Evolutionary conservation across 2,329 filamentous ascomycete species (phyloP), one percentile per base, ranked within the genome.

Genomic region (Hymenoscyphus salicellus): DNA sequence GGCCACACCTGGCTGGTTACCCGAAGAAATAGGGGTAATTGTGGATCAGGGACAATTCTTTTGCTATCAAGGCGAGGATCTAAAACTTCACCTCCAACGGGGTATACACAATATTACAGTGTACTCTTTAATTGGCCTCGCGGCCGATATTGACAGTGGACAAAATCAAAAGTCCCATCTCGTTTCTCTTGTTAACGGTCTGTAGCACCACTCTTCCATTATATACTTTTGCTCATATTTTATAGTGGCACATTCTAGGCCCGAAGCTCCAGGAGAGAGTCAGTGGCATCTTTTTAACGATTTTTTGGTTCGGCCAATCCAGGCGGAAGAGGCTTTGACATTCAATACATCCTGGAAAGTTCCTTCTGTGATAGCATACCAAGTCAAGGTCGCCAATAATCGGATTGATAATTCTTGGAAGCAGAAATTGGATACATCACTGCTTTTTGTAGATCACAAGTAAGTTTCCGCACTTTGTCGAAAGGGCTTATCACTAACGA

Each of bases 261-360:
- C 83, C 0, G 81, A 84, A 52, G 76, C 84, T 0, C 83, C 86
- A 0, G 80, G 80, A 3, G 83, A 87, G 68, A 89, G 86, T 72
- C 89, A 89, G 71, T 99, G 96, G 96, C 92, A 98, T 77, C 79
- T 99, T 0, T 97, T 99, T 80, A 99, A 99, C 72, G 95, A 99
- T 78, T 99, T 99, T 73, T 79, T 97, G 41, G 96, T 99, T 26
- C 87, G 91, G 14, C 88, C 89, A 10, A 86, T 97, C 17, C 86
- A 89, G 36, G 84, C 86, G 32, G 89, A 93, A 66, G 94, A 99
- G 75, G 96, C 94, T 0, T 81, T 98, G 20, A 88, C 89, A 28
- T 99, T 98, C 77, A 93, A 94, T 67, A 87, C 92, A 3, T 84
- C 88, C 20, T 99, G 95, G 95, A 99, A 98, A 79, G 83, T 92